Evolutionary conservation across 176 grass and related monocot species (phyloP).

Genomic region (Calamus simplicifolius): DNA sequence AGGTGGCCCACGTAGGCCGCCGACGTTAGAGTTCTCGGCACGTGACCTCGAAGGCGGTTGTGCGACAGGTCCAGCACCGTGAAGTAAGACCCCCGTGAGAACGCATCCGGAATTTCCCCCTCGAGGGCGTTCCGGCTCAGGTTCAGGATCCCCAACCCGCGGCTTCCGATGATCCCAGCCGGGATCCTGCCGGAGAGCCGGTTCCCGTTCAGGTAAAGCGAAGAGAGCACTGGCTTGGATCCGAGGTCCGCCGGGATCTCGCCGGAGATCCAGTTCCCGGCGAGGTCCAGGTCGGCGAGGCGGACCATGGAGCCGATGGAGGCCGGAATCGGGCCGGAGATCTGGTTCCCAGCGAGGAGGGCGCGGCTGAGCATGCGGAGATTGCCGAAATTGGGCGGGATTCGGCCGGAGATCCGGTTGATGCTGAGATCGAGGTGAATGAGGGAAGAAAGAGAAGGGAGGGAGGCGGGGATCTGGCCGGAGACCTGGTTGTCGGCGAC

Average conservation of each 20-base stretch:
- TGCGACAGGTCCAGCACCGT: conserved; percentile 77
- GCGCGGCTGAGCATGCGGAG: conserved; percentile 74
- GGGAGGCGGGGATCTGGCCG: conserved; percentile 16
- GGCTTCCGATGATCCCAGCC: conserved; percentile 30
- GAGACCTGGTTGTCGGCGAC: conserved; percentile 47
- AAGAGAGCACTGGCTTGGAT: conserved; percentile 33
- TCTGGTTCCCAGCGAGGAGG: conserved; percentile 49
- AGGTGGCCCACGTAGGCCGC: conserved; percentile 82
- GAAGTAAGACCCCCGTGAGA: conserved; percentile 51
- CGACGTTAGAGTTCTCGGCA: conserved; percentile 49
- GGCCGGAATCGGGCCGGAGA: conserved; percentile 50
- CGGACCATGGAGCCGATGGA: conserved; percentile 36
- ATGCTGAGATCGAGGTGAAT: conserved; percentile 72
- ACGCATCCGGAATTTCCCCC: conserved; percentile 68
- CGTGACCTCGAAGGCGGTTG: conserved; percentile 53
- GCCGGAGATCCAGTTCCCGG: conserved; percentile 53
- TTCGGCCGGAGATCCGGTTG: conserved; percentile 53
- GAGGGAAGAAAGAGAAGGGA: too few relatives aligned
- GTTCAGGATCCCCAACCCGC: conserved; percentile 75
- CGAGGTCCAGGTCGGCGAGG: conserved; percentile 80
- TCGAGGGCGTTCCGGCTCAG: conserved; percentile 72
- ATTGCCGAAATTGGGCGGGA: conserved; percentile 42
- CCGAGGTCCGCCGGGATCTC: conserved; percentile 39
- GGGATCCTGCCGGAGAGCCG: conserved; percentile 51
- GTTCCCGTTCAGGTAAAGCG: conserved; percentile 64